Evolutionary conservation across 495 filamentous ascomycete species (phyloP), one percentile per base, ranked within the genome.

Genomic region (Aspergillus heteromorphus): DNA sequence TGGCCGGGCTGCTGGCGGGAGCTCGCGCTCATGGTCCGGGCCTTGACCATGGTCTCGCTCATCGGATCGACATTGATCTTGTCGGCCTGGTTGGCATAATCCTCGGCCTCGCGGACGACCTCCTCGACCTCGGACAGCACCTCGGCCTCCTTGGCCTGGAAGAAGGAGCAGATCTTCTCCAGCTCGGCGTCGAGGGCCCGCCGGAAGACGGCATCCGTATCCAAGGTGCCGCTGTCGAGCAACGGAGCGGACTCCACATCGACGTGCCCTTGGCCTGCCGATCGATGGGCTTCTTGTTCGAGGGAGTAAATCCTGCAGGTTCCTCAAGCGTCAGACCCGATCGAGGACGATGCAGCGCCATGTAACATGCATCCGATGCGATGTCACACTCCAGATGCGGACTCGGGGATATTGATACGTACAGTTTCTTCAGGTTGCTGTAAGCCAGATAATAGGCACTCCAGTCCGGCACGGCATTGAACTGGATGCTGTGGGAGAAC

Each of bases 391-490:
- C 36, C 48, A 30, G 20, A n/a, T 10, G 23, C 17, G 30, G 27
- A 29, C n/a, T 41, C 38, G 11, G 31, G 40, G 16, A 51, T 49
- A 49, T 41, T 40, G 21, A 14, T 30, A 79, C 91, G 66, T 73
- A 96, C 92, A 96, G 76, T 78, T 99, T 99, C 81, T 99, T 99
- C 58, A 97, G 82, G 63, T 96, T 97, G 68, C 90, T 95, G 71
- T 99, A 99, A 51, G 91, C 86, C 62, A 99, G 93, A 69, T 99
- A 99, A 70, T 96, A 83, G 57, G 84, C 88, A 74, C 91, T 97
- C 93, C 93, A 99, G 67, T 99, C 93, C 18, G 95, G 93, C 53
- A 99, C 95, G 52, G 93, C 91, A 73, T 99, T 99, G 74, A 99
- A 99, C 75, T 99, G 93, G 59, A 99, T 85, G 73, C 95, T 97